Evolutionary conservation across 805 yeast species (phyloP), one percentile per base, ranked within the genome.

Genomic region (Pichia pseudocactophila): DNA sequence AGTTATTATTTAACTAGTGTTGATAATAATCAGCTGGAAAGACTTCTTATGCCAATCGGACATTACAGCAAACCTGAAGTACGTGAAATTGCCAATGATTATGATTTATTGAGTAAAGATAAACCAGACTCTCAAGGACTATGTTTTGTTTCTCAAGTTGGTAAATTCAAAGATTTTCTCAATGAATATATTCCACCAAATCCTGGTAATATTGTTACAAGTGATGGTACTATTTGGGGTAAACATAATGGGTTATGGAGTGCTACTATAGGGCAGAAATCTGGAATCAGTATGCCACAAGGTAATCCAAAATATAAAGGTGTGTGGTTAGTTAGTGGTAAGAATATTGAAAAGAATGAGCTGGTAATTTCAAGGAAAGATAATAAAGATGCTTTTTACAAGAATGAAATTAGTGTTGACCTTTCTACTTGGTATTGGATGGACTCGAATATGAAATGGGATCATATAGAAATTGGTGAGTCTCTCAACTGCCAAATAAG

Each of bases 121-220:
- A 88, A 88, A 53, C 92, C 87, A 0, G 98, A 92, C 57, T 88
- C 97, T 1, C 95, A 85, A 57, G 98, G 98, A 0, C 69, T 92
- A 9, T 92, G 98, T 58, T 92, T 92, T 67, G 96, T 92, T 8
- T 70, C 76, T 9, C 80, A 76, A 50, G 55, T 62, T 16, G 76
- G 76, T 7, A 74, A 76, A 42, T 87, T 89, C 58, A 67, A 78
- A 18, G 73, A 76, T 41, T 92, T 92, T 53, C 62, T 90, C 25
- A 68, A 71, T 44, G 90, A 88, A 49, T 92, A 82, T 54, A 67
- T 90, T 3, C 73, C 70, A 11, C 80, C 82, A 1, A 68, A 69
- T 7, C 87, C 87, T 1, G 98, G 97, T 0, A 72, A 83, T 46
- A 76, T 92, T 8, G 69, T 86, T n/a, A 82, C 89, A 0, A 76